Percentiles rank a stretch among this genome's conserved stretches.
Evolutionary conservation across 768 basidiomycete species (phyloP).

Genomic region (Pleurotus salmoneostramineus): DNA sequence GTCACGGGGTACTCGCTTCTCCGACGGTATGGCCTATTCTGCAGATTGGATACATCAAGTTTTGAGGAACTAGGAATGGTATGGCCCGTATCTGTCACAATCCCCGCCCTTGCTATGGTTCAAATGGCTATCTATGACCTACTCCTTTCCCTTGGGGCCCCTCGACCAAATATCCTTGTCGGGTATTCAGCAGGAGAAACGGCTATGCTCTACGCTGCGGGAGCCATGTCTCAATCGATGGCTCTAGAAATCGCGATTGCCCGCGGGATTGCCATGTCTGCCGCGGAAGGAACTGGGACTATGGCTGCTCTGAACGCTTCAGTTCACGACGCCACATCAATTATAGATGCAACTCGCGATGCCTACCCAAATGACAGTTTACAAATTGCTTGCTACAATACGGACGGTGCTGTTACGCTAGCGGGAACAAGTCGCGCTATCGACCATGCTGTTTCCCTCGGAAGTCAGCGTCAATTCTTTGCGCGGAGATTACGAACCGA

Average conservation of each 20-base stretch:
- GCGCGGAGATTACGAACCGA: constrained; percentile 32
- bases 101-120: constrained; percentile 38
- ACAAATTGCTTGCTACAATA: constrained; percentile 40
- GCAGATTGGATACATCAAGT: constrained; percentile 7
- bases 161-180: constrained; percentile 30
- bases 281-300: constrained; percentile 28
- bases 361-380: constrained; percentile 14
- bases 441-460: constrained; percentile 24
- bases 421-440: constrained; percentile 25
- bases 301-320: constrained; percentile 42
- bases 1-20: constrained; percentile 32
- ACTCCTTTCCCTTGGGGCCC: constrained; percentile 27
- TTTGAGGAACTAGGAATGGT: constrained; percentile 10
- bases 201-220: constrained; percentile 37
- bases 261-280: constrained; percentile 31
- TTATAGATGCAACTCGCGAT: constrained; percentile 17
- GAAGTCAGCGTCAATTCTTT: constrained; percentile 22
- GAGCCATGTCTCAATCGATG: constrained; percentile 33
- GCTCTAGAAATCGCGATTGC: constrained; percentile 40
- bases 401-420: constrained; percentile 30
- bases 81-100: constrained; percentile 33
- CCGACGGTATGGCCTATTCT: constrained; percentile 31
- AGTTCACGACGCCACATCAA: constrained; percentile 18
- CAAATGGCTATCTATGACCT: constrained; percentile 44
- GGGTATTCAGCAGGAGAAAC: constrained; percentile 51